Evolutionary conservation across 768 basidiomycete species (phyloP), one percentile per base, ranked within the genome.

Genomic region (Piloderma croceum): DNA sequence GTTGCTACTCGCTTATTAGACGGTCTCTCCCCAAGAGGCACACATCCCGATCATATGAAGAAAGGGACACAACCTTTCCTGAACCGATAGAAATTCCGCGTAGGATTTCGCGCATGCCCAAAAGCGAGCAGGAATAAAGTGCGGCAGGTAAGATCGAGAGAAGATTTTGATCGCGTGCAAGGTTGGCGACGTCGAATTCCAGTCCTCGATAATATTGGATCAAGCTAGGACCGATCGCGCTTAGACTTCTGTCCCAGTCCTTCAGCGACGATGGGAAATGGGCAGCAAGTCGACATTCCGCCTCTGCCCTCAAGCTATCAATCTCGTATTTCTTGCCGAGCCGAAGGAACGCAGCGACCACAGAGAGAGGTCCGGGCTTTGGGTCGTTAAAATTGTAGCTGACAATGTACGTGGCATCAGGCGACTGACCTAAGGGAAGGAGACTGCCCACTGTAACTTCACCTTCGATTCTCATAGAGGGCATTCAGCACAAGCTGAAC

Each of bases 291-390:
- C 27, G 34, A n/a, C 2, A 10, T 18, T 40, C 15, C 1, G 46
- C 42, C 18, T 47, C 21, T 5, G 24, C 22, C 18, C 38, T 25
- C 18, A 39, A 19, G 4, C 10, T 18, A 13, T 12, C 2, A 11
- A 44, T 44, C 6, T 44, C 35, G 22, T 47, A 47, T 23, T 44
- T 47, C 5, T n/a, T n/a, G 33, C 42, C 46, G n/a, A 47, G 29
- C 15, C 38, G 36, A 6, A 47, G 38, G 34, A 39, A 39, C 2
- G 38, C 9, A 9, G 38, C 27, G 4, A 47, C 24, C 10, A 36
- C 27, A 19, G 11, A 33, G 10, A 41, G 35, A 3, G 42, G 34
- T n/a, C n/a, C n/a, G n/a, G n/a, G n/a, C n/a, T n/a, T n/a, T n/a
- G n/a, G n/a, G n/a, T n/a, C n/a, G n/a, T n/a, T n/a, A n/a, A n/a